phyloP scores from a whole-genome alignment of 2,329 filamentous ascomycete species.

The Metarhizium anisopliae region DNA sequence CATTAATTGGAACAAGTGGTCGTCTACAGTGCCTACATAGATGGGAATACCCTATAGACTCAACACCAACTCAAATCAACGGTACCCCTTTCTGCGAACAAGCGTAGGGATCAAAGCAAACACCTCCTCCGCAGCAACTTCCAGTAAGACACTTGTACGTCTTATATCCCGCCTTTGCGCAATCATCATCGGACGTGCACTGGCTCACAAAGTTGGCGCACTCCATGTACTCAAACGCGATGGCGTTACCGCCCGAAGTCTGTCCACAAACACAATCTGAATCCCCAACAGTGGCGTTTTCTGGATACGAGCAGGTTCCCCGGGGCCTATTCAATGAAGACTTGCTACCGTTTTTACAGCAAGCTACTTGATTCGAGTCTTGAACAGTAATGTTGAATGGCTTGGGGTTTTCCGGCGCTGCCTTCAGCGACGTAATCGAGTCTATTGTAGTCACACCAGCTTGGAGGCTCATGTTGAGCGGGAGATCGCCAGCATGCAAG shows the following conservation, averaged over 20 bases:
- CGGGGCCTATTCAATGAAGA: constrained; percentile 10
- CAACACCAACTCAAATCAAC: constrained; percentile 11
- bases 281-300: constrained; percentile 17
- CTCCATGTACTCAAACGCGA: constrained; percentile 25
- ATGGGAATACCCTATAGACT: constrained; percentile 6
- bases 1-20: neutral
- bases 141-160: constrained; percentile 23
- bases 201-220: constrained; percentile 22
- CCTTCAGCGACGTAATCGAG: constrained; percentile 20
- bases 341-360: constrained; percentile 20
- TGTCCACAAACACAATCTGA: constrained; percentile 27
- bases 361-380: constrained; percentile 22
- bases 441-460: constrained; percentile 20
- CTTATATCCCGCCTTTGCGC: constrained; percentile 14
- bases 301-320: constrained; percentile 21
- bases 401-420: constrained; percentile 16
- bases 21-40: neutral
- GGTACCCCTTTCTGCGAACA: constrained; percentile 24
- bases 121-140: constrained; percentile 26
- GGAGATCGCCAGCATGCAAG: constrained; percentile 21
- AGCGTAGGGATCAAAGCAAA: constrained; percentile 27
- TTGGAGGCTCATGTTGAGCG: constrained; percentile 23
- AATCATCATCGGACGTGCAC: constrained; percentile 19
- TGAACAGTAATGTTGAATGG: constrained; percentile 24
- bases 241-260: constrained; percentile 13